These are phyloP conservation scores for Ceratocystis harringtonii DNA, from an alignment of 2,329 filamentous ascomycete species.

Conservation along the genomic window DNA sequence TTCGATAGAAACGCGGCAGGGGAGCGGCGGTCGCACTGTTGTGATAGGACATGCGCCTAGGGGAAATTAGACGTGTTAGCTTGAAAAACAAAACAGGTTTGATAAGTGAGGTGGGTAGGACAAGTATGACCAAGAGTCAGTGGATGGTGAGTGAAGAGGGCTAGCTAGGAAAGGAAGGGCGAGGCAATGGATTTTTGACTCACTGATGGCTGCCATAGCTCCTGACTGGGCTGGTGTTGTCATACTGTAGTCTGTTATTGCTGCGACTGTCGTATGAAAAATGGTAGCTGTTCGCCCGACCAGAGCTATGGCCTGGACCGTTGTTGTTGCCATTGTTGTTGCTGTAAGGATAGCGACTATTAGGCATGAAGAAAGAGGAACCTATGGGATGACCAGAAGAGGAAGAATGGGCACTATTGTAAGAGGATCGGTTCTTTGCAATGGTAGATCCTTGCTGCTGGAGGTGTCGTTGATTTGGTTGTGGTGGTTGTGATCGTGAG, in stretches of 20 bases:
- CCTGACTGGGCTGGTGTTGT: background rate
- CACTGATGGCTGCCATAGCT: conserved; percentile 1
- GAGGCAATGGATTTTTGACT: background rate
- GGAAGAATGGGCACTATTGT: conserved; percentile 66
- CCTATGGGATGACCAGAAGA: conserved; percentile 38
- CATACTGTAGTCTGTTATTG: background rate
- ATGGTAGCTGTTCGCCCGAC: conserved; percentile 57
- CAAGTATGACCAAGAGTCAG: background rate
- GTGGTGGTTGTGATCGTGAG: no score
- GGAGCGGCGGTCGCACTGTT: background rate
- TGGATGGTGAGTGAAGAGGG: background rate
- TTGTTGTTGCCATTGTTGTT: conserved; percentile 26
- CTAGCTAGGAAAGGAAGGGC: background rate
- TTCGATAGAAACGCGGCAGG: background rate
- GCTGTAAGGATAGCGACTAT: conserved; percentile 53
- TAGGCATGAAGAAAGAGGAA: conserved; percentile 84
- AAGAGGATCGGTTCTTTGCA: conserved; percentile 67
- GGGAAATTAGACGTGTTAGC: background rate
- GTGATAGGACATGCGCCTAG: conserved; percentile 6
- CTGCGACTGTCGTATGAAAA: conserved; percentile 31
- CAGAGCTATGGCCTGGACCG: conserved; percentile 27
- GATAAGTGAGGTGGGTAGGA: background rate
- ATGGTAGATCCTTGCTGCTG: conserved; percentile 45
- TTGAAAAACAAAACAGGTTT: background rate
- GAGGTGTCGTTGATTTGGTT: conserved; percentile 20